Evolutionary conservation across 148 eudicot species (phyloP), one percentile per base, ranked within the genome.

Genomic region (Silene latifolia): DNA sequence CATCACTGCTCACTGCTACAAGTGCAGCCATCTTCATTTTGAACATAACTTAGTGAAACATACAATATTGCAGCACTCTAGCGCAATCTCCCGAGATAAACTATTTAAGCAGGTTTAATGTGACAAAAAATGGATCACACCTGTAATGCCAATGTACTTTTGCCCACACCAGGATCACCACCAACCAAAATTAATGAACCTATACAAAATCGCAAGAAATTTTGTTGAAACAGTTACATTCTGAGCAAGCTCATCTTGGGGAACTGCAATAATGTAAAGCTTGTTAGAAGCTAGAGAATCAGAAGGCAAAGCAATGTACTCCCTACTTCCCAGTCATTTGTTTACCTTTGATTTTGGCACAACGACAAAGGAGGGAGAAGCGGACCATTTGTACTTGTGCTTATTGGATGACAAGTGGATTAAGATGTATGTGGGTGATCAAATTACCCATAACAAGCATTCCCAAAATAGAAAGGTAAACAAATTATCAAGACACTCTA

Each of bases 91-190:
- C 35, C 4, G 3, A 69, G n/a, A 19, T 18, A 70, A 20, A 25
- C 73, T 70, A 21, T 12, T 4, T 21, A 24, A 32, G 42, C 56
- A 35, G 15, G 21, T 44, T 72, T 64, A 17, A 47, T 51, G n/a
- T n/a, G n/a, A n/a, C n/a, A n/a, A n/a, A 77, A 29, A 63, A 17
- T 54, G 25, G 7, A 17, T 13, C 63, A 39, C 82, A 96, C 99
- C 97, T 92, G 97, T 81, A 96, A 81, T 78, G 88, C 74, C 69
- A 96, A 69, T 57, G 99, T 96, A 79, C 99, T 96, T 84, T 96
- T 96, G 72, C 99, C 99, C 82, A 96, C 97, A 76, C 99, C 99
- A 67, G 98, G 99, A 86, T 96, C 99, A 75, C 99, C 99, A 80
- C 99, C 99, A 72, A 96, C 79, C 84, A 96, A 83, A 72, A 88